Base-by-base conservation (phyloP, 495 filamentous ascomycete genomes). In the Aspergillus avenaceus region DNA sequence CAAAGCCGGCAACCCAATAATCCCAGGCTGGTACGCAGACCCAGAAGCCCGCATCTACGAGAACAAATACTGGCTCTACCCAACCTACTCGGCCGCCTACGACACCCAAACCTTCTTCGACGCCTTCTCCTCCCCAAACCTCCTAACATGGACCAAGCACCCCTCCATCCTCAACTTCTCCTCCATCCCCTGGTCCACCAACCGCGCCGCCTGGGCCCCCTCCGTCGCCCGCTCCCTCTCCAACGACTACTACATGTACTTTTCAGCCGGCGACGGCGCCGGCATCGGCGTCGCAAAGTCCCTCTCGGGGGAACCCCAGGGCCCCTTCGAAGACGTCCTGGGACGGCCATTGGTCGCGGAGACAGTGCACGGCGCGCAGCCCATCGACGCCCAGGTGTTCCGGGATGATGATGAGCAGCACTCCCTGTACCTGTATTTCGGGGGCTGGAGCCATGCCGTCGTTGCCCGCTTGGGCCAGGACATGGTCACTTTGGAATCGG, bases 381-480 rank as follows among this genome's bases (percentile, higher is more conserved):
- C 70, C 7, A 74, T 74, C 36, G 72, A 77, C 42, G 69, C 73
- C 28, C 69, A 73, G 45, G 61, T 73, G 8, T 77, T 77, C 44
- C 53, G 71, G 23, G 74, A 76, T 54, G 67, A 73, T 11, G 65
- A 70, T 32, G 60, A 59, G 2, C 61, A 70, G 31, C n/a, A n/a
- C n/a, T n/a, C n/a, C n/a, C 64, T 67, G 0, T 77, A 74, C 56
- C 60, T 75, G n/a, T 73, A 72, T 54, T 77, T 72, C 48, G 73
- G 74, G 8, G 72, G 72, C 1, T 73, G 70, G 52, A 66, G 67
- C 16, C 70, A 75, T 49, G 63, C 64, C 14, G 62, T 72, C 6
- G 69, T 74, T 1, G 72, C 69, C 0, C 69, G 75, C 53, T 47
- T 77, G 22, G 67, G 66, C 23, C 59, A 61, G 8, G 74, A 76